Evolutionary conservation across 129 eudicot species (phyloP), one percentile per base, ranked within the genome.

Genomic region (Tanacetum coccineum): DNA sequence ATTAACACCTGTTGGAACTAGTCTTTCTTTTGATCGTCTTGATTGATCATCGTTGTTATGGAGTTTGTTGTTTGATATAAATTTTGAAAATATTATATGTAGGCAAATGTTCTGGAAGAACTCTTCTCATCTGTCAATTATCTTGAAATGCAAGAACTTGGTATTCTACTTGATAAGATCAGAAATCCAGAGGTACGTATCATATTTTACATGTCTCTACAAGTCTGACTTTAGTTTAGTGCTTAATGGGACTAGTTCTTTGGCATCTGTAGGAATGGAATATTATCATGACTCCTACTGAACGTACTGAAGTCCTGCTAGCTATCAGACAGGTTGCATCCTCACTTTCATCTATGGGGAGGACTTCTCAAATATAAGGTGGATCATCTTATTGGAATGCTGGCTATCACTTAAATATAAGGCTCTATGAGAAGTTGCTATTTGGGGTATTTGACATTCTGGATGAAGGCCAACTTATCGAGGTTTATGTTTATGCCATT

Each of bases 51-150:
- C 26, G 20, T 54, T 9, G 12, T 54, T 19, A 54, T 54, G 26
- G 30, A 6, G 36, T 17, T 32, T 47, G 15, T 7, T 28, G 17
- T 47, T 70, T 50, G 9, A 63, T 70, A 54, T 81, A 73, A 75
- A n/a, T n/a, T 75, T 72, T 30, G 15, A 48, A 36, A 48, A 47
- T 44, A 32, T 57, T 47, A 70, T 11, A 39, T 74, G 17, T 69
- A 92, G 96, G 95, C 84, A 50, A 84, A 84, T 81, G 65, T 82
- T 79, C 75, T 93, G 49, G 96, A 93, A 84, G 99, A 93, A 81
- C 85, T 84, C 11, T 74, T 85, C 42, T 67, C 65, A 62, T 88
- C 89, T 57, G 80, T 70, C 56, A 73, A 61, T 47, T 78, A 63
- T 74, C 64, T 78, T 36, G 95, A 92, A 50, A 74, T 77, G 76